These are phyloP conservation scores for Musa itinerans DNA, from an alignment of 176 grass and related monocot species.

Conservation along the genomic window DNA sequence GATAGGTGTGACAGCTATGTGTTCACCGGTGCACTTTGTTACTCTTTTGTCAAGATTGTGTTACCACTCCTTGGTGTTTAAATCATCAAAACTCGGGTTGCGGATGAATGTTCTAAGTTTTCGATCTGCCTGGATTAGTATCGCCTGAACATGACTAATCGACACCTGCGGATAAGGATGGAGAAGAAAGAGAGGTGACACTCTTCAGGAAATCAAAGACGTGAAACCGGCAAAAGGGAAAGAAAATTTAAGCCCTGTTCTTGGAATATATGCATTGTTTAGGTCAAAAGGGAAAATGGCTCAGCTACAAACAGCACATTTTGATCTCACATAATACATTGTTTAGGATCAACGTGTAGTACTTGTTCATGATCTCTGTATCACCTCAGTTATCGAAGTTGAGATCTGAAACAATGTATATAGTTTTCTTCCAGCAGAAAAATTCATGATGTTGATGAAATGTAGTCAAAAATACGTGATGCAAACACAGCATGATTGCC, in stretches of 20 bases:
- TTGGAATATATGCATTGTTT: neutral
- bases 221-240: neutral
- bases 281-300: neutral
- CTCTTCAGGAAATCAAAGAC: neutral
- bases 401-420: neutral
- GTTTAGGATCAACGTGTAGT: no score
- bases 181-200: neutral
- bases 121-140: neutral
- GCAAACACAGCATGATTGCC: neutral
- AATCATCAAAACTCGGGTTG: neutral
- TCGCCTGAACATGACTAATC: neutral
- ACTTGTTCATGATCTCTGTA: neutral
- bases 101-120: neutral
- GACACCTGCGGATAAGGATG: neutral
- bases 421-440: neutral
- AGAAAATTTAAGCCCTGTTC: neutral
- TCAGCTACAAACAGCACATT: neutral
- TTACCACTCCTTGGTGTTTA: constrained; percentile 62
- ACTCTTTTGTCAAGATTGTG: constrained; percentile 82
- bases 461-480: neutral
- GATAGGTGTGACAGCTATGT: constrained; percentile 96
- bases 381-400: neutral
- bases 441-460: neutral
- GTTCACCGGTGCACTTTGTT: constrained; percentile 94
- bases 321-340: neutral